A percentile compares a stretch with the other conserved stretches of the same genome.
These are phyloP conservation scores for Pichia cabralensis DNA, from an alignment of 805 yeast genomes.

Conservation along the genomic window DNA sequence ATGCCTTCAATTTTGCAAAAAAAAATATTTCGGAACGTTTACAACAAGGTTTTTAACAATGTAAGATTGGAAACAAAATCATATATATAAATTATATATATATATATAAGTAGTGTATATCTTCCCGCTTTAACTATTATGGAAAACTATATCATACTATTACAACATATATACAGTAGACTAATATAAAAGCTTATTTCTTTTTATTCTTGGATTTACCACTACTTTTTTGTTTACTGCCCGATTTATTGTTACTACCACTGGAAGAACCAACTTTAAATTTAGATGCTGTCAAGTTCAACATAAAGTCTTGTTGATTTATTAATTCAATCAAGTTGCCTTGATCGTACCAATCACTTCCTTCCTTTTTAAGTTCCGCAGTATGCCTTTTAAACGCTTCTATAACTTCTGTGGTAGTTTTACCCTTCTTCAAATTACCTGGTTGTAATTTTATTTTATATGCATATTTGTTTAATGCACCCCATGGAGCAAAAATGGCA, in stretches of 20 bases:
- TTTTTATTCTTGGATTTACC: conserved; percentile 9
- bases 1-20: conserved; percentile 82
- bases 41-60: conserved; percentile 28
- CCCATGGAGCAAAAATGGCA: conserved; percentile 93
- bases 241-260: conserved; percentile 10
- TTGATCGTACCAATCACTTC: conserved; percentile 62
- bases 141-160: neutral
- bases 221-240: conserved; percentile 8
- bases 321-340: conserved; percentile 43
- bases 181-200: neutral
- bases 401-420: conserved; percentile 63
- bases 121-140: no score
- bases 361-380: conserved; percentile 19
- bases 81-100: neutral
- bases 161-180: no score
- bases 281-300: conserved; percentile 62
- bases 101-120: no score
- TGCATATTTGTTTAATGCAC: conserved; percentile 58
- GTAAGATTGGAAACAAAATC: neutral
- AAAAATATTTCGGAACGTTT: conserved; percentile 43
- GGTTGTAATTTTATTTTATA: conserved; percentile 81
- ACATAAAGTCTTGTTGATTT: conserved; percentile 57
- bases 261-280: conserved; percentile 51
- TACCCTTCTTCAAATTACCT: conserved; percentile 77
- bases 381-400: conserved; percentile 39